phyloP scores from a whole-genome alignment of 2,329 filamentous ascomycete genomes.

The Pseudovirgaria hyperparasitica region DNA sequence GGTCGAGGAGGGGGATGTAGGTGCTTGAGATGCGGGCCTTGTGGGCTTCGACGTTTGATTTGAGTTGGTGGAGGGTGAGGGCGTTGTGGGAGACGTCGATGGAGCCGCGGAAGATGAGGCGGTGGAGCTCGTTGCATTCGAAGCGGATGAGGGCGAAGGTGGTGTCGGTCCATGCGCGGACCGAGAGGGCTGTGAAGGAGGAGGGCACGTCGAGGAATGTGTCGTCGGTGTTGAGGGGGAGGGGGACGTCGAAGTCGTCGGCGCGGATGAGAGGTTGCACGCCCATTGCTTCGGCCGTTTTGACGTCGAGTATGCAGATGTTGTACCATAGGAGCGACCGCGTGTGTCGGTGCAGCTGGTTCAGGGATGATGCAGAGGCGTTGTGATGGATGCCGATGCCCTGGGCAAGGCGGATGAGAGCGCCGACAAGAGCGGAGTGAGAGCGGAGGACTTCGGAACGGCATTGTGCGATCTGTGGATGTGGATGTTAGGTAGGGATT shows the following conservation, averaged over 20 bases:
- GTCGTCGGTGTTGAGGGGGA: constrained; percentile 24
- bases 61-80: constrained; percentile 22
- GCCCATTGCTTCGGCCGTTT: constrained; percentile 24
- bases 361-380: constrained; percentile 20
- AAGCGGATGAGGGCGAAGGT: constrained; percentile 23
- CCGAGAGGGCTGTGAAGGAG: no score
- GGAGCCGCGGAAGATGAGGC: constrained; percentile 22
- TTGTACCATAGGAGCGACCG: constrained; percentile 25
- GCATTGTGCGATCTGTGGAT: constrained; percentile 20
- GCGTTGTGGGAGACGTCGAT: constrained; percentile 25
- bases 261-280: constrained; percentile 23
- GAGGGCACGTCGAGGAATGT: no score
- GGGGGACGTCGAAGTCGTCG: constrained; percentile 24
- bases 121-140: constrained; percentile 25
- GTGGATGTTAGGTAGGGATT: constrained; percentile 5
- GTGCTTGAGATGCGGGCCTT: constrained; percentile 22
- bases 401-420: constrained; percentile 23
- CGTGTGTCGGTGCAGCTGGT: constrained; percentile 22
- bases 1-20: constrained; percentile 21
- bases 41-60: constrained; percentile 19
- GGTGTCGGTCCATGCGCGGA: constrained; percentile 21
- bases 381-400: constrained; percentile 25
- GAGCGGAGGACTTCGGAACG: constrained; percentile 24
- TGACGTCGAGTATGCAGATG: constrained; percentile 25
- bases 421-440: constrained; percentile 24